phyloP scores from a whole-genome alignment of 768 basidiomycete species.

The Heimioporus sp. region DNA sequence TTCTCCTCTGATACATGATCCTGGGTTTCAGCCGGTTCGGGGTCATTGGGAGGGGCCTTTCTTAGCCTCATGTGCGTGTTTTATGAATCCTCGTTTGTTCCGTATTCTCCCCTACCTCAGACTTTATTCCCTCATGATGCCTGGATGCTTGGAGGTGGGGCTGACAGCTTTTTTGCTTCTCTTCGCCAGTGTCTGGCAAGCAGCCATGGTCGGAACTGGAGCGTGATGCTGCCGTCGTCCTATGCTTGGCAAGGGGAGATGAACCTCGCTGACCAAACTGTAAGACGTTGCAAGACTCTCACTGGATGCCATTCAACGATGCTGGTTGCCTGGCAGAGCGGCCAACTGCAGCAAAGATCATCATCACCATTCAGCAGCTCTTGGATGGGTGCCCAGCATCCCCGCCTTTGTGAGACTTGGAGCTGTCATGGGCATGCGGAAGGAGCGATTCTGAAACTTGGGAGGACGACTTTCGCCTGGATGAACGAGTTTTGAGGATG shows the following conservation, averaged over 20 bases:
- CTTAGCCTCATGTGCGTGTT: too few species aligned
- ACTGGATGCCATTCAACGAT: slow-evolving; percentile 11
- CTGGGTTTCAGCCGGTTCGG: too few species aligned
- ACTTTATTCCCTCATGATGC: too few species aligned
- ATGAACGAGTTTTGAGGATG: not conserved
- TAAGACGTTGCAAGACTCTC: not conserved
- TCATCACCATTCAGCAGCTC: not conserved
- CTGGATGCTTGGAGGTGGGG: too few species aligned
- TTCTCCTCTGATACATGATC: too few species aligned
- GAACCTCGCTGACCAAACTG: slow-evolving; percentile 3
- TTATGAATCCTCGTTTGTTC: too few species aligned
- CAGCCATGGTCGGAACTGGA: slow-evolving; percentile 10
- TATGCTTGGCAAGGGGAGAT: not conserved
- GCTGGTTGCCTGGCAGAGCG: slow-evolving; percentile 3
- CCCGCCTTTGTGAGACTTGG: not conserved
- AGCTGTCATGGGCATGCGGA: not conserved
- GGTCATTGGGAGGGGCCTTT: too few species aligned
- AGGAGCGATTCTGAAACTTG: not conserved
- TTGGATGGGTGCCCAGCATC: not conserved
- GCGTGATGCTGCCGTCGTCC: slow-evolving; percentile 3
- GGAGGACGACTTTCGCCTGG: not conserved
- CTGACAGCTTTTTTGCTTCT: too few species aligned
- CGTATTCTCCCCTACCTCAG: too few species aligned
- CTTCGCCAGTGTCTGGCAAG: slow-evolving; percentile 19
- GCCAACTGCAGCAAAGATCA: not conserved